A percentile compares a stretch with the other conserved stretches of the same genome.
phyloP scores from a whole-genome alignment of 2,329 filamentous ascomycete genomes.

The Pseudocercospora vitis region DNA sequence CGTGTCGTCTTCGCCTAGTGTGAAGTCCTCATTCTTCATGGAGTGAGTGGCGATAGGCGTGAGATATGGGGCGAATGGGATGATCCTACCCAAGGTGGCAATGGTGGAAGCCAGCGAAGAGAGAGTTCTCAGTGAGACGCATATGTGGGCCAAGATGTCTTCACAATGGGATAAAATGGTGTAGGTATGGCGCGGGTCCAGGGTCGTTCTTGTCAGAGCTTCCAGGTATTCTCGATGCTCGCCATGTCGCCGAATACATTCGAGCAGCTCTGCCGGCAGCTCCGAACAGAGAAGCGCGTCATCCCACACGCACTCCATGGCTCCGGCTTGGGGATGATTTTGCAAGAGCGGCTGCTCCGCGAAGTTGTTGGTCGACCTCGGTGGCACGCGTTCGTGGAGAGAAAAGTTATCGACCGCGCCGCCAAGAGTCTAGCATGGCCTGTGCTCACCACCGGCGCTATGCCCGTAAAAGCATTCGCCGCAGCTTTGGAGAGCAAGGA shows the following conservation, averaged over 20 bases:
- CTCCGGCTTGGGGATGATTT: too few species aligned
- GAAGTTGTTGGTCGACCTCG: too few species aligned
- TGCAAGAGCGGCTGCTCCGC: too few species aligned
- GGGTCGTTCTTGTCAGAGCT: constrained; percentile 66
- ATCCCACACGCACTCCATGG: constrained; percentile 38
- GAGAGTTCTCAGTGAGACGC: constrained; percentile 54
- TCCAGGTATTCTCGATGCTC: constrained; percentile 68
- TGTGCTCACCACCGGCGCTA: neutral
- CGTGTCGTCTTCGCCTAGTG: constrained; percentile 19
- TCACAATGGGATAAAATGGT: constrained; percentile 73
- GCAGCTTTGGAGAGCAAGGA: constrained; percentile 9
- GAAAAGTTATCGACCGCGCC: constrained; percentile 12
- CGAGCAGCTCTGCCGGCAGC: constrained; percentile 68
- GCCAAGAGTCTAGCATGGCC: neutral
- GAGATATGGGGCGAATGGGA: constrained; percentile 80
- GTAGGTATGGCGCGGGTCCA: constrained; percentile 70
- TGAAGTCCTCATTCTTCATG: constrained; percentile 25
- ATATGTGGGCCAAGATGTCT: constrained; percentile 75
- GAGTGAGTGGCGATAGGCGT: constrained; percentile 43
- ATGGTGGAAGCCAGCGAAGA: constrained; percentile 48
- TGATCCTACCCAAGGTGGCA: constrained; percentile 72
- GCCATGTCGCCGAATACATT: constrained; percentile 61
- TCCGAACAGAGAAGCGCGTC: constrained; percentile 39
- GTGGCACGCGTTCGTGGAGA: neutral
- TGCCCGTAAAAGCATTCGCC: neutral